Evolutionary conservation across 495 filamentous ascomycete species (phyloP).

Genomic region (Coniosporium apollinis): DNA sequence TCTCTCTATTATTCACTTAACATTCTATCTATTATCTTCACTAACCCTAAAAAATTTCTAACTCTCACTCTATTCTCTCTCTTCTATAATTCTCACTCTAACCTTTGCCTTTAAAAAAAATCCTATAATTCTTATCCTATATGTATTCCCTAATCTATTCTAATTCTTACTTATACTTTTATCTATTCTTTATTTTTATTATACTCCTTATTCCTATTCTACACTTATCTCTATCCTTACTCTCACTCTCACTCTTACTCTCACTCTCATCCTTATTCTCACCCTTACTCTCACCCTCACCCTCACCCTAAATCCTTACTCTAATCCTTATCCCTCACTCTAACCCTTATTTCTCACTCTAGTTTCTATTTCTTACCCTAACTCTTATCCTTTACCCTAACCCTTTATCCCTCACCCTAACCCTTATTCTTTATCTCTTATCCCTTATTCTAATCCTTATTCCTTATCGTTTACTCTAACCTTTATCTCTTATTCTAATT

Average conservation of each 20-base stretch:
- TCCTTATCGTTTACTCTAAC: not conserved
- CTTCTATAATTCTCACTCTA: not conserved
- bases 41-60: not conserved
- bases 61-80: not conserved
- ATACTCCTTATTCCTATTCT: not conserved
- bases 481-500: not conserved
- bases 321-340: not conserved
- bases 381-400: not conserved
- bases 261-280: too few species aligned
- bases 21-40: not conserved
- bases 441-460: not conserved
- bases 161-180: too few species aligned
- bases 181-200: not conserved
- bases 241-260: too few species aligned
- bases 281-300: too few species aligned
- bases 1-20: slow-evolving; percentile 1
- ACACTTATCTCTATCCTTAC: not conserved
- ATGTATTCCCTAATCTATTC: too few species aligned
- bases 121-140: too few species aligned
- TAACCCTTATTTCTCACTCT: not conserved
- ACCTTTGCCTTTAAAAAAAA: too few species aligned
- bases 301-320: too few species aligned
- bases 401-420: not conserved
- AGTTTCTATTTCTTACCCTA: not conserved
- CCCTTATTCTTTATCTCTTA: not conserved